Evolutionary conservation across 2,329 filamentous ascomycete genomes (phyloP).

Genomic region (Bertia moriformis): DNA sequence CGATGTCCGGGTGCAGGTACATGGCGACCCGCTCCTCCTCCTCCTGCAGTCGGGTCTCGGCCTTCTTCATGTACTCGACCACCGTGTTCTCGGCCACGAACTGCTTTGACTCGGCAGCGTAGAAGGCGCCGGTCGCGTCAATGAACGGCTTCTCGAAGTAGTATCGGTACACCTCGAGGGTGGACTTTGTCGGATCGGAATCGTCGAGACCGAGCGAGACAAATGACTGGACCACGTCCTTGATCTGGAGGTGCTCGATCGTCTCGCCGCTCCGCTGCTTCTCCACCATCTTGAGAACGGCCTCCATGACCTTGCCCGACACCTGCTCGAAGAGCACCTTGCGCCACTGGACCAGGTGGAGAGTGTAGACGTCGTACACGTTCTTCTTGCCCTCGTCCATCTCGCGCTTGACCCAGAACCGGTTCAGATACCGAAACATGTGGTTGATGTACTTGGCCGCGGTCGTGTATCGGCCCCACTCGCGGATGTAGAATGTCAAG

Average conservation of each 20-base stretch:
- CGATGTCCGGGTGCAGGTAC: constrained; percentile 84
- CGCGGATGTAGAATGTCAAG: constrained; percentile 81
- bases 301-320: constrained; percentile 79
- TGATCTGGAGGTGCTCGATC: constrained; percentile 92
- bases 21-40: constrained; percentile 88
- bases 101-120: constrained; percentile 78
- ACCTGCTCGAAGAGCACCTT: constrained; percentile 77
- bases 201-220: constrained; percentile 90
- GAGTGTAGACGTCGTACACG: constrained; percentile 92
- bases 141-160: constrained; percentile 92
- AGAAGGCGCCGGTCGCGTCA: constrained; percentile 69
- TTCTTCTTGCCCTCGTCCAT: constrained; percentile 98
- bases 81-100: constrained; percentile 95
- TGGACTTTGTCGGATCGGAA: constrained; percentile 81
- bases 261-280: constrained; percentile 96
- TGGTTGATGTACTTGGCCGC: constrained; percentile 97
- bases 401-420: constrained; percentile 97
- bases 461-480: constrained; percentile 91
- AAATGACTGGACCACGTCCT: constrained; percentile 91
- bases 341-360: constrained; percentile 92
- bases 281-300: constrained; percentile 86
- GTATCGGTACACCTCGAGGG: constrained; percentile 81
- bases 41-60: constrained; percentile 73
- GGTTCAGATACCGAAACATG: constrained; percentile 86
- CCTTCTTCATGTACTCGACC: constrained; percentile 99